Base-by-base conservation (phyloP, 768 basidiomycete genomes). In the Auriculariales sp. region DNA sequence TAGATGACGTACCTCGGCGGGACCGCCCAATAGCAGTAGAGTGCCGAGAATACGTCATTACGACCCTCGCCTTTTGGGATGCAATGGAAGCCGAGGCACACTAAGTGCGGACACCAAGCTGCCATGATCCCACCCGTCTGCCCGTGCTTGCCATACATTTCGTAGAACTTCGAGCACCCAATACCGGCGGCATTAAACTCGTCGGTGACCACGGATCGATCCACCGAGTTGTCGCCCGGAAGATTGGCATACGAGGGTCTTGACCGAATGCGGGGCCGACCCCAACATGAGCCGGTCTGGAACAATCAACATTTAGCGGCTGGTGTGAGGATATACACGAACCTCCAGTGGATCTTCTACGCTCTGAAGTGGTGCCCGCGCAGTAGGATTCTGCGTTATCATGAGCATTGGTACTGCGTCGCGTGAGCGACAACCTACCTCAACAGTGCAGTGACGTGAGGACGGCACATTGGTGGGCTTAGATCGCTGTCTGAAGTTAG, bases 21-120 rank as follows among this genome's bases (percentile, higher is more conserved):
- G 17, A 28, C 58, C 10, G 53, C 35, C 61, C 62, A 68, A 1
- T 55, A 54, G 1, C 67, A 69, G 12, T 66, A 54, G 1, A 69
- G 54, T 1, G 69, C 67, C 2, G 63, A 67, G 49, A 70, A 70
- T 0, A 68, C 64, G 54, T 69, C 64, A 49, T 70, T 68, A 1
- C 63, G 36, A 3, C 68, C 67, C 52, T 69, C 68, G 1, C 57
- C 61, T 10, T 53, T 39, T 0, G 66, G 68, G 19, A 68, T 70
- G 48, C 35, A 36, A 19, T 36, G 35, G 22, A 39, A 39, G 15
- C 35, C 35, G 35, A 39, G 35, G 35, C 35, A 39, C 9, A 39
- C 35, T 14, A 14, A 39, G 35, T 39, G 35, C 2, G 35, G 9
- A 39, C 35, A 39, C 35, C 35, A 39, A 14, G 35, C 35, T 22